phyloP scores from a whole-genome alignment of 208 protist genomes.

The Crithidia mellificae region DNA sequence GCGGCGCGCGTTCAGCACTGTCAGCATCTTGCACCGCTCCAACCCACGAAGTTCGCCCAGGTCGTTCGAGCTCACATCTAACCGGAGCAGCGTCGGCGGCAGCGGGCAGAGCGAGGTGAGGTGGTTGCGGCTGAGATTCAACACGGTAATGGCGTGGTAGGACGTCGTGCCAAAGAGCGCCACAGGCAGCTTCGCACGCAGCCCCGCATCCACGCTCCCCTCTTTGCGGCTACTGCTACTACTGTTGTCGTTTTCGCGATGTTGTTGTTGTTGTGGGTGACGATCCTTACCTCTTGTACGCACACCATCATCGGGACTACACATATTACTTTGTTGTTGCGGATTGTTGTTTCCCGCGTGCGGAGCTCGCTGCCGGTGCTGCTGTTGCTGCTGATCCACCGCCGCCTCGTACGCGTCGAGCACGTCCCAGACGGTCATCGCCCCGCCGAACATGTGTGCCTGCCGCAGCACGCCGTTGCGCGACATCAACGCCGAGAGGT shows the following conservation, averaged over 20 bases:
- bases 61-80: conserved; percentile 83
- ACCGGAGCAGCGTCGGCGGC: conserved; percentile 68
- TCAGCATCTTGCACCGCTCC: conserved; percentile 71
- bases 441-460: conserved; percentile 45
- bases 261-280: too few species aligned
- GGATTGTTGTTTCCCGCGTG: too few species aligned
- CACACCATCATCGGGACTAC: too few species aligned
- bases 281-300: too few species aligned
- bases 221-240: neutral
- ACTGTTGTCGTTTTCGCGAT: neutral
- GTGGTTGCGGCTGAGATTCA: conserved; percentile 70
- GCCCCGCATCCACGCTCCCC: conserved; percentile 15
- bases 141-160: conserved; percentile 70
- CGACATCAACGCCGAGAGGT: conserved; percentile 53
- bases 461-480: conserved; percentile 42
- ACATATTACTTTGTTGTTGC: too few species aligned
- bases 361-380: too few species aligned
- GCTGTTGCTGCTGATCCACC: too few species aligned
- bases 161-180: conserved; percentile 26
- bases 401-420: conserved; percentile 49
- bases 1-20: conserved; percentile 76
- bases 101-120: conserved; percentile 49
- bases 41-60: conserved; percentile 57
- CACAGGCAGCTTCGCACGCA: conserved; percentile 19
- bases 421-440: conserved; percentile 62